phyloP scores from a whole-genome alignment of 495 filamentous ascomycete species.

The Neurospora sp. region DNA sequence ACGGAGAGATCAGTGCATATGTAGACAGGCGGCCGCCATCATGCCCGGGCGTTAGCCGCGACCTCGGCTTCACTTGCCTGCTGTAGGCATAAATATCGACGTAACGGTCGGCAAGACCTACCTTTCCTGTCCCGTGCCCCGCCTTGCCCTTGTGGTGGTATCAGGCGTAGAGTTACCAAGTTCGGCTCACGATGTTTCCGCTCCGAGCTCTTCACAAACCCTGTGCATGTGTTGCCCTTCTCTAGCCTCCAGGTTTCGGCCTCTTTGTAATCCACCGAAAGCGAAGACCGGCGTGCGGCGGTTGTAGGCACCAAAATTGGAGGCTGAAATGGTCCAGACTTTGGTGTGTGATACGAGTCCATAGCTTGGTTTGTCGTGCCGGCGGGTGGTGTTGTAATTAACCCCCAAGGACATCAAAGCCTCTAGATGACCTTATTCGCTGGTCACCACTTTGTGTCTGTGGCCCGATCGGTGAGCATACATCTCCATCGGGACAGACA shows the following conservation, averaged over 20 bases:
- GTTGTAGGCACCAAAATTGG: neutral
- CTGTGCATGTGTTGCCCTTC: neutral
- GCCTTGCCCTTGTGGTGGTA: neutral
- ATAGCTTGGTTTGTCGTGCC: neutral
- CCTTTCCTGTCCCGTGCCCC: neutral
- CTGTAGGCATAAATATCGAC: neutral
- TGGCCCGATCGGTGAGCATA: constrained; percentile 13
- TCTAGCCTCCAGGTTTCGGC: neutral
- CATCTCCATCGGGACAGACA: constrained; percentile 16
- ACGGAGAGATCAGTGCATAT: neutral
- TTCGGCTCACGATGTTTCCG: neutral
- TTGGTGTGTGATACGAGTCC: neutral
- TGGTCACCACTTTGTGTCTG: constrained; percentile 3
- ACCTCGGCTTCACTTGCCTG: neutral
- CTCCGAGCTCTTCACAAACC: neutral
- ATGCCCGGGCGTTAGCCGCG: neutral
- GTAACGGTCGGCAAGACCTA: neutral
- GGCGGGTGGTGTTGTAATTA: neutral
- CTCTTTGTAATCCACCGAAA: neutral
- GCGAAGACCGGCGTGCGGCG: neutral
- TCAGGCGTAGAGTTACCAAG: neutral
- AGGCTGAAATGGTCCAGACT: neutral
- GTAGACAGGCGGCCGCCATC: neutral
- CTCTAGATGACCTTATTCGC: constrained; percentile 4
- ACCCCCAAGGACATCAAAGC: neutral